phyloP scores from a whole-genome alignment of 2,329 filamentous ascomycete genomes.

The Apiospora sp. region DNA sequence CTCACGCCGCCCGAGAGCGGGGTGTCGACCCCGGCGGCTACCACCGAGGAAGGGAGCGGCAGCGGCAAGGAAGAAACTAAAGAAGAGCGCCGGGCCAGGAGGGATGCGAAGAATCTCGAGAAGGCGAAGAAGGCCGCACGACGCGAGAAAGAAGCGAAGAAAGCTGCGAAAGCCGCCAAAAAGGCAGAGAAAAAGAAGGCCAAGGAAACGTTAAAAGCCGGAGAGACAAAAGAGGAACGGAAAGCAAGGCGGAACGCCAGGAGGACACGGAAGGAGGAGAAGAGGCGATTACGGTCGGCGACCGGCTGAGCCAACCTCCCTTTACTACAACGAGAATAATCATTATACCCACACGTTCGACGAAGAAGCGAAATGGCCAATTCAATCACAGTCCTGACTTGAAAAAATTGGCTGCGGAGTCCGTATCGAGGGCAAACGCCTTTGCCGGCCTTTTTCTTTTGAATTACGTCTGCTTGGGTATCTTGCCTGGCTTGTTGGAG shows the following conservation, averaged over 20 bases:
- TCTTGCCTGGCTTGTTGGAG: slow-evolving; percentile 75
- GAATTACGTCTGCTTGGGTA: slow-evolving; percentile 64
- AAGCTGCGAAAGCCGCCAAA: slow-evolving; percentile 29
- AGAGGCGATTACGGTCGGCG: slow-evolving; percentile 30
- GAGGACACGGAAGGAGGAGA: slow-evolving; percentile 47
- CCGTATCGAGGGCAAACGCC: neutral
- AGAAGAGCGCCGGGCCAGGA: slow-evolving; percentile 41
- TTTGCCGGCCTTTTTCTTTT: slow-evolving; percentile 24
- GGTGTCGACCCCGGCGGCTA: slow-evolving; percentile 36
- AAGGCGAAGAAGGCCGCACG: slow-evolving; percentile 36
- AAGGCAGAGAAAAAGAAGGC: slow-evolving; percentile 46
- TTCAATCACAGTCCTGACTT: neutral
- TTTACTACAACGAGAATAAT: neutral
- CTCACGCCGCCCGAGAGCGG: slow-evolving; percentile 44
- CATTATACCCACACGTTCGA: slow-evolving; percentile 10
- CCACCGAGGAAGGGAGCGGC: slow-evolving; percentile 35
- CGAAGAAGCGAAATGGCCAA: neutral
- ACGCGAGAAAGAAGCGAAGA: slow-evolving; percentile 46
- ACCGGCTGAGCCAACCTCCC: slow-evolving; percentile 13
- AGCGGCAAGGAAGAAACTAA: slow-evolving; percentile 45
- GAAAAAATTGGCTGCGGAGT: neutral
- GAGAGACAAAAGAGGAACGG: slow-evolving; percentile 56
- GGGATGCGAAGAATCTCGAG: slow-evolving; percentile 39
- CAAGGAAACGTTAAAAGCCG: slow-evolving; percentile 50
- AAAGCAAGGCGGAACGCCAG: slow-evolving; percentile 53